These are phyloP conservation scores for Coemansia sp. DNA, from an alignment of 192 early-diverging fungal species.

Conservation along the genomic window DNA sequence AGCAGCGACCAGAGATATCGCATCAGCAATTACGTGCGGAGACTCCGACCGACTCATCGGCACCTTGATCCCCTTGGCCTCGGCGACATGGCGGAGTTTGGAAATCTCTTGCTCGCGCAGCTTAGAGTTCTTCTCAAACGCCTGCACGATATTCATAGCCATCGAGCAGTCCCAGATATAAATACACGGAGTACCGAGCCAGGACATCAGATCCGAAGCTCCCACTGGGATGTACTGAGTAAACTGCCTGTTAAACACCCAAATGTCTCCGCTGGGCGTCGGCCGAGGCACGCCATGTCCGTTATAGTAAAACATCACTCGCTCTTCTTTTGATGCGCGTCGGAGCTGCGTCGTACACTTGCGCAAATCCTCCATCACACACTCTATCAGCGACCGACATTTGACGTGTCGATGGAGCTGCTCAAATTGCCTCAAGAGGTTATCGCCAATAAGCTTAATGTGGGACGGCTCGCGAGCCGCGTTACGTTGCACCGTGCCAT, in stretches of 20 bases:
- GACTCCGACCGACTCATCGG: conserved; percentile 22
- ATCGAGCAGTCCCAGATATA: conserved; percentile 97
- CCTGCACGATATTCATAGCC: conserved; percentile 86
- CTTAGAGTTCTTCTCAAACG: conserved; percentile 87
- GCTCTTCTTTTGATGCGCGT: conserved; percentile 86
- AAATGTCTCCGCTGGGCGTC: conserved; percentile 91
- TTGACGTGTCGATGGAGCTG: conserved; percentile 80
- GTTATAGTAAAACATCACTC: conserved; percentile 97
- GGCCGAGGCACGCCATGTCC: conserved; percentile 98
- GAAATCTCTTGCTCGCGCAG: conserved; percentile 75
- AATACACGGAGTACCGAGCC: conserved; percentile 93
- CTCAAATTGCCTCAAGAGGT: conserved; percentile 92
- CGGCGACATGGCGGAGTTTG: conserved; percentile 42
- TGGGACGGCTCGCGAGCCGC: conserved; percentile 25
- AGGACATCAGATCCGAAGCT: conserved; percentile 86
- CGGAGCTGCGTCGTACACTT: conserved; percentile 83
- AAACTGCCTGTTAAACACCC: conserved; percentile 98
- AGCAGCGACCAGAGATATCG: conserved; percentile 24
- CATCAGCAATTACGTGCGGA: not conserved
- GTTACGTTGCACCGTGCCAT: conserved; percentile 15
- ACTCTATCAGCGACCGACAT: conserved; percentile 84
- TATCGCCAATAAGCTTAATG: conserved; percentile 71
- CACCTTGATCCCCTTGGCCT: conserved; percentile 37
- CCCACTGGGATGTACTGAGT: conserved; percentile 98
- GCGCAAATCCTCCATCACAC: conserved; percentile 90